Conservation (phyloP, 768 basidiomycete genomes). For the Termitomyces bulborhizus region DNA sequence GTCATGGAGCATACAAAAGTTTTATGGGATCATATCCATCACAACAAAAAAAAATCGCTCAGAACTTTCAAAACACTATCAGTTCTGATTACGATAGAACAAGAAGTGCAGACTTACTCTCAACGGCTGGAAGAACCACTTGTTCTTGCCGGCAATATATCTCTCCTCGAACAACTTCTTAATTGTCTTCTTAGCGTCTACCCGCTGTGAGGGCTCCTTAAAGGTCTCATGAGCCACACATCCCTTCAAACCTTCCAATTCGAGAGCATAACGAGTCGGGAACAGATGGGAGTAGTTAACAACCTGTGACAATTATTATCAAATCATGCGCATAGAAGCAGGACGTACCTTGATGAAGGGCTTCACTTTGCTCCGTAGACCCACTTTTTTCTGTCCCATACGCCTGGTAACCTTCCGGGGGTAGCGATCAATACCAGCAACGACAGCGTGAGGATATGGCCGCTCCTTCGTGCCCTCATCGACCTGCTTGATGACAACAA, state of each 20-base stretch:
- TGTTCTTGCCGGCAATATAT: conserved; percentile 91
- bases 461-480: conserved; percentile 97
- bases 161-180: conserved; percentile 97
- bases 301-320: conserved; percentile 37
- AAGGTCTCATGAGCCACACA: conserved; percentile 82
- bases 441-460: conserved; percentile 96
- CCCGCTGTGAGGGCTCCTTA: conserved; percentile 95
- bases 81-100: background rate
- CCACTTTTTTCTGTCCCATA: conserved; percentile 95
- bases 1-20: conserved; percentile 29
- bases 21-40: conserved; percentile 26
- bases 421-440: conserved; percentile 97
- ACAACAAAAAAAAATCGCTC: conserved; percentile 22
- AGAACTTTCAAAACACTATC: conserved; percentile 23
- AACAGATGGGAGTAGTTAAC: conserved; percentile 99
- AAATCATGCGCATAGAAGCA: background rate
- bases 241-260: conserved; percentile 92
- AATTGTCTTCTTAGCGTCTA: conserved; percentile 91
- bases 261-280: conserved; percentile 98
- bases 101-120: conserved; percentile 44
- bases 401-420: conserved; percentile 95
- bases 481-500: conserved; percentile 95
- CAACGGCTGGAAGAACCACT: conserved; percentile 92
- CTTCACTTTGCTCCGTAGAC: conserved; percentile 94
- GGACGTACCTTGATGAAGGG: conserved; percentile 94